Evolutionary conservation across 2,329 filamentous ascomycete species (phyloP).

Genomic region (Xylaria hypoxylon): DNA sequence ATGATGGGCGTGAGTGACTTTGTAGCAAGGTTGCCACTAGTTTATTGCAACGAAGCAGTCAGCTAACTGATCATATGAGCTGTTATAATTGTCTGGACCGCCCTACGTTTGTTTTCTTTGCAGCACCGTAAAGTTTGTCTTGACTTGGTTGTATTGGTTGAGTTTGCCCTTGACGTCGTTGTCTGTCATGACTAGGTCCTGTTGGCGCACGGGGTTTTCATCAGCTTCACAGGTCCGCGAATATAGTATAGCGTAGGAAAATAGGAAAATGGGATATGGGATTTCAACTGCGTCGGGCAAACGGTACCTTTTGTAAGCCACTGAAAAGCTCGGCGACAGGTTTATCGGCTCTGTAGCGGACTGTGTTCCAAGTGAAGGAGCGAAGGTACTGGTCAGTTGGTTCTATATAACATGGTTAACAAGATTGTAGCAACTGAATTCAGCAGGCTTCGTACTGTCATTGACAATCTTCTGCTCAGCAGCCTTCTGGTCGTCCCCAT

Average conservation of each 20-base stretch:
- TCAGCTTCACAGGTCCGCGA: conserved; percentile 33
- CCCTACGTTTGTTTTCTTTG: conserved; percentile 88
- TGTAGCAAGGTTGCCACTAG: conserved; percentile 89
- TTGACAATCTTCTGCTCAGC: conserved; percentile 92
- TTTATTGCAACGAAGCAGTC: conserved; percentile 22
- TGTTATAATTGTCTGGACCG: conserved; percentile 14
- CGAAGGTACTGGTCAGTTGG: conserved; percentile 94
- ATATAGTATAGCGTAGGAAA: background rate
- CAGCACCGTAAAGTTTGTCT: conserved; percentile 82
- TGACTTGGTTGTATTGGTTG: conserved; percentile 92
- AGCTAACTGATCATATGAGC: conserved; percentile 11
- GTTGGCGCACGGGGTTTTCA: conserved; percentile 12
- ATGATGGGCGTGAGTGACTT: conserved; percentile 93
- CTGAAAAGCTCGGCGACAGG: conserved; percentile 88
- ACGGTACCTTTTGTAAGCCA: conserved; percentile 81
- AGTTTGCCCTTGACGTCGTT: conserved; percentile 96
- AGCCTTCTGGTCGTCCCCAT: conserved; percentile 85
- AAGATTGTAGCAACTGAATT: conserved; percentile 38
- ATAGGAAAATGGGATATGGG: background rate
- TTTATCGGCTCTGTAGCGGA: conserved; percentile 95
- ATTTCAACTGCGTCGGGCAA: background rate
- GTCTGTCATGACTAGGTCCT: conserved; percentile 93
- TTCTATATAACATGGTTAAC: conserved; percentile 66
- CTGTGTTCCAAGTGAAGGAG: conserved; percentile 95
- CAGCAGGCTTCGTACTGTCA: conserved; percentile 73